Percentiles rank a stretch among this genome's conserved stretches.
Evolutionary conservation across 1,284 basidiomycete genomes (phyloP).

Genomic region (Melampsora americana): DNA sequence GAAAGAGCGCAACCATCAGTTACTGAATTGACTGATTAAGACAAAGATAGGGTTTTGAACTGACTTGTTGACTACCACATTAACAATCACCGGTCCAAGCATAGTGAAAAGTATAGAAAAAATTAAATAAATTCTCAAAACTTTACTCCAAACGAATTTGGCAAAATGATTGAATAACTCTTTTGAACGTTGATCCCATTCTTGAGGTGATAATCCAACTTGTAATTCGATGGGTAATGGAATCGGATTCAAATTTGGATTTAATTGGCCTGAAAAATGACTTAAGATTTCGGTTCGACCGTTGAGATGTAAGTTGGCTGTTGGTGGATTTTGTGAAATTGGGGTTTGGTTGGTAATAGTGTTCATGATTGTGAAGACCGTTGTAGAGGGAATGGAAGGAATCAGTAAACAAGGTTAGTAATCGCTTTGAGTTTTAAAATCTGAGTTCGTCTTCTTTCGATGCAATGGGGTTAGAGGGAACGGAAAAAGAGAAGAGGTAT

Average conservation of each 20-base stretch:
- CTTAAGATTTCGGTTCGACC: conserved; percentile 28
- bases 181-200: conserved; percentile 31
- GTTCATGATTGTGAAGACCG: too few relatives aligned
- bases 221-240: conserved; percentile 23
- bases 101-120: conserved; percentile 20
- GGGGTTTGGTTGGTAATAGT: too few relatives aligned
- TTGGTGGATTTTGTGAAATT: neutral
- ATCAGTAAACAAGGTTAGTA: too few relatives aligned
- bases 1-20: too few relatives aligned
- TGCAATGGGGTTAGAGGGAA: too few relatives aligned
- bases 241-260: conserved; percentile 16
- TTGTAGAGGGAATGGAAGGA: too few relatives aligned
- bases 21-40: neutral
- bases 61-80: conserved; percentile 32
- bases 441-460: too few relatives aligned
- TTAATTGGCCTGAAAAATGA: conserved; percentile 9
- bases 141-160: conserved; percentile 29
- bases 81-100: conserved; percentile 27
- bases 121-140: conserved; percentile 33
- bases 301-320: neutral
- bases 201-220: conserved; percentile 5
- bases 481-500: neutral
- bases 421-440: too few relatives aligned
- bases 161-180: conserved; percentile 28
- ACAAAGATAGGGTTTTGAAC: neutral